Conservation (phyloP, 2,329 filamentous ascomycete species). For the Ophiostoma sp. region DNA sequence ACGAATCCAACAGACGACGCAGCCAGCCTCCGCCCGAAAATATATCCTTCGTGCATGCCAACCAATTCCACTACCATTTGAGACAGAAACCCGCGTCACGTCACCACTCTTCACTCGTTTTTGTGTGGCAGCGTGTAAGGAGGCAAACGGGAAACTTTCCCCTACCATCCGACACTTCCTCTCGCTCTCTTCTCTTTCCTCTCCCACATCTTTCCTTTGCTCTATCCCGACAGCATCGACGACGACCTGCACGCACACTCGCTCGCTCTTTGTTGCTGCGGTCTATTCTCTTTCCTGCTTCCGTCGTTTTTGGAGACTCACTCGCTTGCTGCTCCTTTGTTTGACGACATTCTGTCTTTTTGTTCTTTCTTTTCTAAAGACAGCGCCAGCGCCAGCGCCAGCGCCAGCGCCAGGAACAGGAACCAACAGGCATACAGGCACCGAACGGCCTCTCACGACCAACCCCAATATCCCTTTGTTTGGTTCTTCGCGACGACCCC, state of each 20-base stretch:
- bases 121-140: background rate
- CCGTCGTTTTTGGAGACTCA: slow-evolving; percentile 4
- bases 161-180: background rate
- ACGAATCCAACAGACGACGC: background rate
- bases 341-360: background rate
- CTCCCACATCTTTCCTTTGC: background rate
- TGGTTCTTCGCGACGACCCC: background rate
- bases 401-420: background rate
- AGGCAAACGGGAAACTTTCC: background rate
- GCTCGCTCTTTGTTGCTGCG: slow-evolving; percentile 6
- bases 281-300: background rate
- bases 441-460: background rate
- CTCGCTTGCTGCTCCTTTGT: slow-evolving; percentile 20
- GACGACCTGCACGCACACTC: background rate
- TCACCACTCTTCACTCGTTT: slow-evolving; percentile 2
- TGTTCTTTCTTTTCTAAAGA: background rate
- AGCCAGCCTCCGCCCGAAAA: background rate
- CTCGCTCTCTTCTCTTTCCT: background rate
- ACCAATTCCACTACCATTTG: too few relatives aligned
- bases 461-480: background rate
- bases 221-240: background rate
- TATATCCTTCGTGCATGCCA: background rate
- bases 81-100: slow-evolving; percentile 15
- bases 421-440: background rate
- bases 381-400: background rate